Evolutionary conservation across 208 protist species (phyloP), one percentile per base, ranked within the genome.

Genomic region (Trypanosoma caninum): DNA sequence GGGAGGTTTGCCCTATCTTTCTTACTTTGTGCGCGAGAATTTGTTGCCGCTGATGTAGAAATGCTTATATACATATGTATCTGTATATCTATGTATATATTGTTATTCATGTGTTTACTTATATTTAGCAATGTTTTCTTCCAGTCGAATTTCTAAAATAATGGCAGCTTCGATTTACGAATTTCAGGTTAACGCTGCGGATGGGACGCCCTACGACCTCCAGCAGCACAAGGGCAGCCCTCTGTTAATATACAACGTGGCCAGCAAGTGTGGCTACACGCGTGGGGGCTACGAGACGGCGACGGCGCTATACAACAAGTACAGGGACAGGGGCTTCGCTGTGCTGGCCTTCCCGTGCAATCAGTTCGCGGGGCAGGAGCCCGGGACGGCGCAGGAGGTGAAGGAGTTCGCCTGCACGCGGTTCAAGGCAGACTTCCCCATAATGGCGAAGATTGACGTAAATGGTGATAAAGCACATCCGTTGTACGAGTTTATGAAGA

Each of bases 281-380:
- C 76, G 94, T 55, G 72, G 76, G 23, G 84, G 84, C 30, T 96
- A 95, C 68, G 74, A 90, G 54, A 80, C 78, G 44, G 78, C 83
- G 25, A 80, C 74, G 46, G 45, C 40, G 57, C 87, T 97, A 20
- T 93, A 95, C 76, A 80, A 87, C 55, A 85, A 85, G 72, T 96
- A 93, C 82, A 84, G 90, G 59, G 56, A 70, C 25, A 65, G 50
- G 51, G 87, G 87, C 45, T 95, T 97, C 60, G 86, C 82, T 9
- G 85, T 97, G 9, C 61, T 97, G 3, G 93, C 84, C 14, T 97
- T 97, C 53, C 93, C 93, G 18, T 97, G 93, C 76, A 96, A 96
- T 65, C 89, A 96, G 69, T 96, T 95, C 41, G 72, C 44, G 27
- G 56, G 41, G 18, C 78, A 87, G 59, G 80, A 87, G 60, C 78